phyloP scores from a whole-genome alignment of 1,284 basidiomycete species.

The Cutaneotrichosporon dermatis region DNA sequence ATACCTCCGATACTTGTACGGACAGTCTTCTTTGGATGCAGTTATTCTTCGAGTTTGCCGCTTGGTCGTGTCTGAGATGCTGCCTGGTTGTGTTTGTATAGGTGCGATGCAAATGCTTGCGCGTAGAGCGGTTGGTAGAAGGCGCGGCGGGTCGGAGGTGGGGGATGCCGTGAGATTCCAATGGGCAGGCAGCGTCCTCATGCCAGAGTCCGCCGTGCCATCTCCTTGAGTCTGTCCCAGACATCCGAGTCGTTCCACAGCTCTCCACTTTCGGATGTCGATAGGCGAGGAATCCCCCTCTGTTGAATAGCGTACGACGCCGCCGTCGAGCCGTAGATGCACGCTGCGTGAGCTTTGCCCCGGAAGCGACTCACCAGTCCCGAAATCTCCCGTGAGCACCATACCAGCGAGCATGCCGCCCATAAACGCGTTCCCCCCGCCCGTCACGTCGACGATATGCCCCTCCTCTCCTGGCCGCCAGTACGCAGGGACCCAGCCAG shows the following conservation, averaged over 20 bases:
- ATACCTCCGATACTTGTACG: neutral
- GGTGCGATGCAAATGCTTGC: too few species aligned
- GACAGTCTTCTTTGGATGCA: slow-evolving; percentile 6
- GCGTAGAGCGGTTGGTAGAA: too few species aligned
- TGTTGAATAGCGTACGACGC: slow-evolving; percentile 83
- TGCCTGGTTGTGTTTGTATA: too few species aligned
- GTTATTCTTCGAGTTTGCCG: neutral
- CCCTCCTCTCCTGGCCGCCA: slow-evolving; percentile 54
- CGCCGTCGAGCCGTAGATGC: slow-evolving; percentile 67
- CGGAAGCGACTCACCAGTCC: slow-evolving; percentile 55
- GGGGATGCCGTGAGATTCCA: too few species aligned
- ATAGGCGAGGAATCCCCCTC: slow-evolving; percentile 60
- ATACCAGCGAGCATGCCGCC: slow-evolving; percentile 77
- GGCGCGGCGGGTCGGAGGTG: too few species aligned
- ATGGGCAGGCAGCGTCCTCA: too few species aligned
- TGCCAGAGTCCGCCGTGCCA: slow-evolving; percentile 9
- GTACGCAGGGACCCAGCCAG: slow-evolving; percentile 70
- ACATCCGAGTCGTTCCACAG: slow-evolving; percentile 65
- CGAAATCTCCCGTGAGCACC: slow-evolving; percentile 56
- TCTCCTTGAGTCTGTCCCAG: slow-evolving; percentile 23
- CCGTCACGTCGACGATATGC: slow-evolving; percentile 74
- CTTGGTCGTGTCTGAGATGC: too few species aligned
- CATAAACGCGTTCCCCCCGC: slow-evolving; percentile 81
- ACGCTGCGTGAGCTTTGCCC: slow-evolving; percentile 51
- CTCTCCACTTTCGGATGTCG: slow-evolving; percentile 28